Base-by-base conservation (phyloP, 352 stramenopile species). In the Globisporangium canariense region DNA sequence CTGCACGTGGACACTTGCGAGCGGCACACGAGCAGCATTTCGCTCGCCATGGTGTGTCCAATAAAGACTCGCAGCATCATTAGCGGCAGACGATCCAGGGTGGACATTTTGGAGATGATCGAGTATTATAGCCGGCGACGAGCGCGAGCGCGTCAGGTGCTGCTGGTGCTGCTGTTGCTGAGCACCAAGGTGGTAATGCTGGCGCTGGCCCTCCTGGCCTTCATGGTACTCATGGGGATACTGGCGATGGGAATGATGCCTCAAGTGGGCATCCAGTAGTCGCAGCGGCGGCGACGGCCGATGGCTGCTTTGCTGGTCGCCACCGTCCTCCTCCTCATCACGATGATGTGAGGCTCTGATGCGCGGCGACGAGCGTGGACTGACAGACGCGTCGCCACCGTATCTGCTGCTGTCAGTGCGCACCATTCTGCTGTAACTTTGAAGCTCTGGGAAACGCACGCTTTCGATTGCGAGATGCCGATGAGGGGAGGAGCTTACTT, bases 71-170 rank as follows among this genome's bases (percentile, higher is more conserved):
- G 40, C 13, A 46, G 40, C 40, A 46, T 9, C 40, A 46, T 9
- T 32, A 20, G 38, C 22, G 22, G 56, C 56, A 62, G 56, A 62
- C 40, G 56, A 62, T 62, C 56, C 56, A 62, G 4, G 20, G 20
- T 52, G 55, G 55, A 51, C 55, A 52, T 22, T 38, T 10, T 28
- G 43, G 22, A 3, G 28, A 25, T 49, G 34, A 9, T 10, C 54
- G 54, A 41, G 54, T 22, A 50, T 7, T 11, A 50, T 50, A 14
- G n/a, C 10, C 11, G 43, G 43, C 43, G 43, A 50, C 16, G 43
- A 50, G 43, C 43, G 43, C 18, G 43, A 50, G 43, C 43, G 43
- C 43, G 43, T 25, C 14, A 20, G 18, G 14, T 20, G 18, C 43
- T 25, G 43, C 10, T 50, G 40, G 13, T 41, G 36, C 6, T 36